Evolutionary conservation across 805 yeast species (phyloP).

Genomic region (Yarrowia sp.): DNA sequence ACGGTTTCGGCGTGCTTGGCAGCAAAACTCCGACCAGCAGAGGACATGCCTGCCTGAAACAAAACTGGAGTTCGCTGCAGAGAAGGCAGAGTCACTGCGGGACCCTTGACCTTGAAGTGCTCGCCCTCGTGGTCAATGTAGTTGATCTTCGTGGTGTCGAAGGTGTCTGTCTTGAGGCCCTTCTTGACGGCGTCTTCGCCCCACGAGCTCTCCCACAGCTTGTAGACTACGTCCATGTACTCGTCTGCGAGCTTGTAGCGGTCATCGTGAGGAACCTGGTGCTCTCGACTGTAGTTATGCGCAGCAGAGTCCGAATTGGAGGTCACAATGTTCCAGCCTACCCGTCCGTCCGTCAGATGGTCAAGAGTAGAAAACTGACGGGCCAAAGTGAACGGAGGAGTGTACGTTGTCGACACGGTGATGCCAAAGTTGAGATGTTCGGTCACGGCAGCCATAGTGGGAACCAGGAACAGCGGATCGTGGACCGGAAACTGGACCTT

Average conservation of each 20-base stretch:
- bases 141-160: conserved; percentile 43
- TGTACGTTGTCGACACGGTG: conserved; percentile 46
- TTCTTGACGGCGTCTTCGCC: conserved; percentile 44
- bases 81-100: conserved; percentile 45
- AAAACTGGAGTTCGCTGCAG: conserved; percentile 48
- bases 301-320: conserved; percentile 47
- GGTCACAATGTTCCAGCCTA: conserved; percentile 52
- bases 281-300: conserved; percentile 42
- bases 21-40: conserved; percentile 44
- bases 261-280: conserved; percentile 44
- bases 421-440: conserved; percentile 44
- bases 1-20: conserved; percentile 47
- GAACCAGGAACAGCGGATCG: conserved; percentile 43
- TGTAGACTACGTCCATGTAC: conserved; percentile 44
- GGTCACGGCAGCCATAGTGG: conserved; percentile 48
- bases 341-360: conserved; percentile 45
- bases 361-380: conserved; percentile 48
- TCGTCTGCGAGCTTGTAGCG: conserved; percentile 47
- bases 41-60: conserved; percentile 48
- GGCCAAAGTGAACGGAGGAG: conserved; percentile 46
- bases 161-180: conserved; percentile 33
- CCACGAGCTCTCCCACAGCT: conserved; percentile 46
- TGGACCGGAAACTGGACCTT: conserved; percentile 42
- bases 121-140: conserved; percentile 46
- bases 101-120: conserved; percentile 46